Conservation (phyloP, 805 yeast genomes). For the Yarrowia keelungensis region DNA sequence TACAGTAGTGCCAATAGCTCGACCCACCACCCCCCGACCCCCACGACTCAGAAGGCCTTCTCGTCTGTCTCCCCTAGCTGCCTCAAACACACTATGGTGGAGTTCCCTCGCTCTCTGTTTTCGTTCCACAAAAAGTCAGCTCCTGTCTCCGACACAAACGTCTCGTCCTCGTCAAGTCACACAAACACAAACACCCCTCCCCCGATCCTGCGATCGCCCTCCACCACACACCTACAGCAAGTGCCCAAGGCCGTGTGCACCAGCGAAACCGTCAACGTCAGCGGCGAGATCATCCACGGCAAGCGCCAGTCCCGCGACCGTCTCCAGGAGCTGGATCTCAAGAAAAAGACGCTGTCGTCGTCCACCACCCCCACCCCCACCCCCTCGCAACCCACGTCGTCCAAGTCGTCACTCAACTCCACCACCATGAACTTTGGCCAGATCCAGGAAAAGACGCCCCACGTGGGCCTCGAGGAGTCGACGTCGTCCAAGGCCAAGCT, state of each 20-base stretch:
- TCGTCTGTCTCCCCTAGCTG: constrained; percentile 19
- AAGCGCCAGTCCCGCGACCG: constrained; percentile 24
- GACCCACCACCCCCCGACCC: background rate
- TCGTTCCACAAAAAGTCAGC: constrained; percentile 36
- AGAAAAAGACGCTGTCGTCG: constrained; percentile 7
- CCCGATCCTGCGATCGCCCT: constrained; percentile 24
- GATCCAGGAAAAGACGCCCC: constrained; percentile 36
- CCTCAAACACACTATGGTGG: constrained; percentile 38
- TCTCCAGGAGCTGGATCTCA: constrained; percentile 19
- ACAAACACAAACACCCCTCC: background rate
- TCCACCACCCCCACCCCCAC: constrained; percentile 1
- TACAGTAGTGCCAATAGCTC: constrained; percentile 7
- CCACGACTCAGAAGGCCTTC: constrained; percentile 7
- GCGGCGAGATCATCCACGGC: constrained; percentile 35
- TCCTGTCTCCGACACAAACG: background rate
- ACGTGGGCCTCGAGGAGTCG: constrained; percentile 35
- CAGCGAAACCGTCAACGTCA: constrained; percentile 37
- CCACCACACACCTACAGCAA: constrained; percentile 34
- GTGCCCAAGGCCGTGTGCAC: constrained; percentile 33
- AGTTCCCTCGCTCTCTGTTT: constrained; percentile 37
- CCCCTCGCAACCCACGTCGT: background rate
- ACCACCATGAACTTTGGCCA: constrained; percentile 39
- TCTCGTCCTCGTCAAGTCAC: background rate
- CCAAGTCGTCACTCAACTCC: constrained; percentile 27
- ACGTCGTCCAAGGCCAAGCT: constrained; percentile 54